phyloP scores from a whole-genome alignment of 441 rosid species.

The Euphorbia schlechtendalii region DNA sequence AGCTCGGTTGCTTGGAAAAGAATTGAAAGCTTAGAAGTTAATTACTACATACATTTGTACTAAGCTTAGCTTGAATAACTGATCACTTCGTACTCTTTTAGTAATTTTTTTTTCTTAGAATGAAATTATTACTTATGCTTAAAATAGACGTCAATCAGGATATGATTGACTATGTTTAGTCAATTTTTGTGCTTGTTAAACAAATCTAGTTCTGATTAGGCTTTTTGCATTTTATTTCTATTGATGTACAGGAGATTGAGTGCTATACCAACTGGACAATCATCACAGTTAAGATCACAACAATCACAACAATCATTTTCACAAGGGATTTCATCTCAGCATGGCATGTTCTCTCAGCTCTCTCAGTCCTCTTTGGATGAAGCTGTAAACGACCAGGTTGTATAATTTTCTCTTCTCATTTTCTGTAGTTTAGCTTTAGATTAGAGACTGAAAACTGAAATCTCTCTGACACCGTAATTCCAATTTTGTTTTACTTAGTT shows the following conservation, averaged over 20 bases:
- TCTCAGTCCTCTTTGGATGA: constrained; percentile 72
- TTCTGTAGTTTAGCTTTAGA: neutral
- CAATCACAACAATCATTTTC: constrained; percentile 82
- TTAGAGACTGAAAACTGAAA: neutral
- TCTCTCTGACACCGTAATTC: neutral
- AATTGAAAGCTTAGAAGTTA: neutral
- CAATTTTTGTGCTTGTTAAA: neutral
- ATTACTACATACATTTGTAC: neutral
- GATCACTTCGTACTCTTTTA: neutral
- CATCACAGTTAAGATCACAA: constrained; percentile 63
- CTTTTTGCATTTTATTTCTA: constrained; percentile 1
- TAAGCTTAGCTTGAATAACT: neutral
- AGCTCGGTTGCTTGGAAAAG: constrained; percentile 6
- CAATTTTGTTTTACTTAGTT: no score
- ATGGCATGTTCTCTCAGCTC: constrained; percentile 68
- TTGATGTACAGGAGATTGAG: constrained; percentile 49
- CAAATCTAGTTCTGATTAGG: neutral
- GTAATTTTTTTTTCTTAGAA: neutral
- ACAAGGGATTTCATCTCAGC: constrained; percentile 84
- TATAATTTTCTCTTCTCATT: constrained; percentile 13
- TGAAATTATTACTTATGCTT: neutral
- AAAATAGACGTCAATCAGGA: neutral
- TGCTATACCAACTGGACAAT: constrained; percentile 36
- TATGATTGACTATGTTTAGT: neutral
- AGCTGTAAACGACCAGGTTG: constrained; percentile 56